A percentile compares a stretch with the other conserved stretches of the same genome.
phyloP scores from a whole-genome alignment of 2,329 filamentous ascomycete species.

The Penicillium sp. region DNA sequence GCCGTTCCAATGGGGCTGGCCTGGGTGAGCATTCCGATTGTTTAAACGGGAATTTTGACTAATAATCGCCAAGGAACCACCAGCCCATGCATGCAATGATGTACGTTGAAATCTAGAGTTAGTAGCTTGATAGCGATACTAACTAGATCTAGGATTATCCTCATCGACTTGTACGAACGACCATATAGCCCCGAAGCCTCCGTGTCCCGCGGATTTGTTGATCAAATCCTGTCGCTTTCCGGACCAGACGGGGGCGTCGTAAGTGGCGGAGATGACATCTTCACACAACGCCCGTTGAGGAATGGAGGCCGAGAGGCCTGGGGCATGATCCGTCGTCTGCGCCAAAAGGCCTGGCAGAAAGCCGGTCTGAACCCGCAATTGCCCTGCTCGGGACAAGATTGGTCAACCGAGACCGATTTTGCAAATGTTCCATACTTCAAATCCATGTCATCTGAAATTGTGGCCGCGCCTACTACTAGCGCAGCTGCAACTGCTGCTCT shows the following conservation, averaged over 20 bases:
- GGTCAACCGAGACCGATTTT: conserved; percentile 18
- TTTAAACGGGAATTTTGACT: background rate
- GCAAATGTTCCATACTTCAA: background rate
- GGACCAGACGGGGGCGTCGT: conserved; percentile 49
- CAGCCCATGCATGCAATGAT: conserved; percentile 49
- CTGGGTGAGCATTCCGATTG: conserved; percentile 34
- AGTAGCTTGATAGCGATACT: background rate
- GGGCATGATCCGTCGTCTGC: conserved; percentile 50
- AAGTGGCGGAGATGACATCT: conserved; percentile 47
- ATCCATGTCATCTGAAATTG: background rate
- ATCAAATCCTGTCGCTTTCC: conserved; percentile 47
- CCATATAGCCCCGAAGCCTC: conserved; percentile 47
- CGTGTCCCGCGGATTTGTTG: conserved; percentile 48
- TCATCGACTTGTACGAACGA: conserved; percentile 51
- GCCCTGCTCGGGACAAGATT: conserved; percentile 48
- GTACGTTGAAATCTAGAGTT: conserved; percentile 18
- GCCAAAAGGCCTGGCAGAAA: conserved; percentile 51
- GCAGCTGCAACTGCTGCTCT: background rate
- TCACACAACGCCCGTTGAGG: conserved; percentile 46
- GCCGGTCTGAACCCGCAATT: conserved; percentile 48
- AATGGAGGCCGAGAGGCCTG: conserved; percentile 51
- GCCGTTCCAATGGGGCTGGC: conserved; percentile 52
- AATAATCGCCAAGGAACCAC: conserved; percentile 33
- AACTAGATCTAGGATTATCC: conserved; percentile 42
- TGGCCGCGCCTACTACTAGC: conserved; percentile 8